Evolutionary conservation across 176 grass and related monocot genomes (phyloP).

Genomic region (Hordeum marinum): DNA sequence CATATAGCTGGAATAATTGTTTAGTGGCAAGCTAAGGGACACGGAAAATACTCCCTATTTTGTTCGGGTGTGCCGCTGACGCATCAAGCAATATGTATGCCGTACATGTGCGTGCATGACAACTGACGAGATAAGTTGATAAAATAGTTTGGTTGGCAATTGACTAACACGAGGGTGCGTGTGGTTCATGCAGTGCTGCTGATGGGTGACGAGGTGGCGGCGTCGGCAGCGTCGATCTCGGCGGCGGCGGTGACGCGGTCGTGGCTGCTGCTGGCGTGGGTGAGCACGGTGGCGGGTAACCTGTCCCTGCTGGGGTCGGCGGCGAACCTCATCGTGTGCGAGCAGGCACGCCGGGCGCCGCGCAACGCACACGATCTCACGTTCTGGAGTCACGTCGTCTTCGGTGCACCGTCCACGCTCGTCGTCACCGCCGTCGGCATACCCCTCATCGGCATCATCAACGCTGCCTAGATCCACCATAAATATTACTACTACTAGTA

Average conservation of each 20-base stretch:
- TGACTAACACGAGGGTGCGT: not conserved
- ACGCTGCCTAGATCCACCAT: not conserved
- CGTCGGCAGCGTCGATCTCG: constrained; percentile 66
- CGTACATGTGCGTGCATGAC: not conserved
- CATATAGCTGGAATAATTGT: not conserved
- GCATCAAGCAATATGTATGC: not conserved
- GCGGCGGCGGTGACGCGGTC: constrained; percentile 49
- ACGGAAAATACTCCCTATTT: not conserved
- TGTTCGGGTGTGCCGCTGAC: not conserved
- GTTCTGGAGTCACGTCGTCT: constrained; percentile 76
- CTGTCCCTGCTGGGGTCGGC: constrained; percentile 92
- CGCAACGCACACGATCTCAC: constrained; percentile 66
- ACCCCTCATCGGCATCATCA: constrained; percentile 63
- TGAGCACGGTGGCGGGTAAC: constrained; percentile 98
- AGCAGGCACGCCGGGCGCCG: constrained; percentile 75
- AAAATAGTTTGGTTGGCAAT: not conserved
- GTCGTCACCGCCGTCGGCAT: constrained; percentile 80
- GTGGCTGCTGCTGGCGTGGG: constrained; percentile 97
- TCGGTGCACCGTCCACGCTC: constrained; percentile 78
- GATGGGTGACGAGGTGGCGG: constrained; percentile 73
- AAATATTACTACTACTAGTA: too few relatives aligned
- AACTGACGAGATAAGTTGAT: not conserved
- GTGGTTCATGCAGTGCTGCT: constrained; percentile 56
- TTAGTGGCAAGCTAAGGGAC: not conserved
- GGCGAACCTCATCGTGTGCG: constrained; percentile 97